Percentiles rank a stretch among this genome's conserved stretches.
Conservation (phyloP, 306 rosid species). For the Vigna trinervia region DNA sequence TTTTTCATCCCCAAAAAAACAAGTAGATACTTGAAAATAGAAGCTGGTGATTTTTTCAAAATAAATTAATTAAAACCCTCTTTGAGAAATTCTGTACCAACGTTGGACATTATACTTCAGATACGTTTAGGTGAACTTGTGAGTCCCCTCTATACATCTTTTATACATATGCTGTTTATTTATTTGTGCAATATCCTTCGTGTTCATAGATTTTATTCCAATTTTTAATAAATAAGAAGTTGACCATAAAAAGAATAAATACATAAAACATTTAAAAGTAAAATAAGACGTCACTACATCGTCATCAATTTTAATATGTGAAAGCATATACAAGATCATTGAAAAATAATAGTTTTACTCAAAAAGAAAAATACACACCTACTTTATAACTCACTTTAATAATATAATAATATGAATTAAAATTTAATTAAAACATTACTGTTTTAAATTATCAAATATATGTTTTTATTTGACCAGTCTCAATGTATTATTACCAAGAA, state of each 20-base stretch:
- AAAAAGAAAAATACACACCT: no score
- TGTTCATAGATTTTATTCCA: slow-evolving; percentile 9
- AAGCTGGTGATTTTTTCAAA: background rate
- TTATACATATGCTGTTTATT: background rate
- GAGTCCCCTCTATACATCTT: background rate
- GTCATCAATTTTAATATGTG: background rate
- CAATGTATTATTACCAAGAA: no score
- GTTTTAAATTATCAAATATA: no score
- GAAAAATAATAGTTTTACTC: no score
- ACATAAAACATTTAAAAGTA: background rate
- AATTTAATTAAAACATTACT: no score
- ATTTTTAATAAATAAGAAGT: background rate
- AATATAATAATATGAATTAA: no score
- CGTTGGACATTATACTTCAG: slow-evolving; percentile 2
- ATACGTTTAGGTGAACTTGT: background rate
- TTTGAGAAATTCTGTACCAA: slow-evolving; percentile 11
- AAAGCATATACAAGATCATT: background rate
- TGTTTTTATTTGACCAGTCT: background rate
- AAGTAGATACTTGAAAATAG: slow-evolving; percentile 1
- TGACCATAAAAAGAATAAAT: background rate
- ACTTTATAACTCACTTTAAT: no score
- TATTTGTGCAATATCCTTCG: background rate
- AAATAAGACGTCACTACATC: background rate
- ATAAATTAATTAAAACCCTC: background rate
- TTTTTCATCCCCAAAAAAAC: background rate